phyloP scores from a whole-genome alignment of 1,284 basidiomycete species.

The Tilletia indica region DNA sequence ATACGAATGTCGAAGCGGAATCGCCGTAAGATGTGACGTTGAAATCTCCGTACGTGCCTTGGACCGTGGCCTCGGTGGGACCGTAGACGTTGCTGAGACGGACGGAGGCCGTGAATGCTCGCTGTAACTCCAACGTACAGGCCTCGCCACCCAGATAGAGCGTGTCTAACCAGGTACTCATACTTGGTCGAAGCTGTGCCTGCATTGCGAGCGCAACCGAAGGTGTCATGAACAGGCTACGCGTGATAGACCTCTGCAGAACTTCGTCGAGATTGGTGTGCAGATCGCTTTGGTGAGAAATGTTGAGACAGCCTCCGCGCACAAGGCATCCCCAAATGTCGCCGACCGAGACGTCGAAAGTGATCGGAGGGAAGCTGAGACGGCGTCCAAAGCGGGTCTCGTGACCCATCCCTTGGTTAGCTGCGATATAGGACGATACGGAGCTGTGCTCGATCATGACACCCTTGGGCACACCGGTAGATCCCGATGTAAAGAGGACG shows the following conservation, averaged over 20 bases:
- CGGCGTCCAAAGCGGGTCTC: background rate
- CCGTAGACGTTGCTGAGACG: slow-evolving; percentile 11
- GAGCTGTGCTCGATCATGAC: slow-evolving; percentile 13
- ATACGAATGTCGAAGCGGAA: background rate
- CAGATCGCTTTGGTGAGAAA: background rate
- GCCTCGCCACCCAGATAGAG: background rate
- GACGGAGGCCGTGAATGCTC: slow-evolving; percentile 1
- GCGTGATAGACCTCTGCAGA: background rate
- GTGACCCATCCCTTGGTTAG: background rate
- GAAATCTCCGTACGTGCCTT: background rate
- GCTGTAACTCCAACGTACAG: background rate
- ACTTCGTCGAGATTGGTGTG: background rate
- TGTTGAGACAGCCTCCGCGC: slow-evolving; percentile 7
- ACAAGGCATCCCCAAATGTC: slow-evolving; percentile 16
- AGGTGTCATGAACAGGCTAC: background rate
- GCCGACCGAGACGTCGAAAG: slow-evolving; percentile 19
- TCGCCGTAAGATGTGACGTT: background rate
- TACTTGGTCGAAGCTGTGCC: background rate
- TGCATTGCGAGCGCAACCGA: background rate
- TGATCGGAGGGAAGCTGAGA: slow-evolving; percentile 12
- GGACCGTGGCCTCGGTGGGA: slow-evolving; percentile 17
- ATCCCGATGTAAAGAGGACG: slow-evolving; percentile 15
- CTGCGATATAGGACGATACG: slow-evolving; percentile 1
- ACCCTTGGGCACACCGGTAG: slow-evolving; percentile 17
- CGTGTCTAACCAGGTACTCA: background rate